Conservation (phyloP, 345 rosid species). For the Cochlearia excelsa region DNA sequence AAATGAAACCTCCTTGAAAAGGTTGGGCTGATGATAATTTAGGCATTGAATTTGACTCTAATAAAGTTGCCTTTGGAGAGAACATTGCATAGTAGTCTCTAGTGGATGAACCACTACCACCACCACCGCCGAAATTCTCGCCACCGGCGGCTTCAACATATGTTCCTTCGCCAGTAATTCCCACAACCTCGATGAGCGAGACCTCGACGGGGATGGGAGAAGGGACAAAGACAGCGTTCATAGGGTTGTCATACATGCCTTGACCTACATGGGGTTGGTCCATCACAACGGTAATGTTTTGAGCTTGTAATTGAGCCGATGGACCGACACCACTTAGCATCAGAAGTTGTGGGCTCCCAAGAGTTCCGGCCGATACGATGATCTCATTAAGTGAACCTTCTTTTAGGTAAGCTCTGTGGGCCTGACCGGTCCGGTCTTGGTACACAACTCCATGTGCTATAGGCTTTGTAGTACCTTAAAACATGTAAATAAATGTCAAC, state of each 20-base stretch:
- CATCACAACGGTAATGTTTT: conserved; percentile 46
- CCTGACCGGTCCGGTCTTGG: conserved; percentile 41
- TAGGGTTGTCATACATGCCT: conserved; percentile 73
- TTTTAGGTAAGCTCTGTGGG: conserved; percentile 47
- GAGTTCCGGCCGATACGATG: conserved; percentile 58
- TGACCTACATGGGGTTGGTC: conserved; percentile 66
- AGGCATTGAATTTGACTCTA: conserved; percentile 33
- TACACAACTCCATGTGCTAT: conserved; percentile 58
- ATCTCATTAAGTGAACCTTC: conserved; percentile 46
- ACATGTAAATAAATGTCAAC: conserved; percentile 3
- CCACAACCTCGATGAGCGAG: conserved; percentile 77
- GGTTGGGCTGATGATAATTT: conserved; percentile 37
- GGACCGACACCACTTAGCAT: conserved; percentile 84
- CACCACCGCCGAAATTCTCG: conserved; percentile 41
- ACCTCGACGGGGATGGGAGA: conserved; percentile 67
- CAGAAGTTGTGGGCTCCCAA: conserved; percentile 74
- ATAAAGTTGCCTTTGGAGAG: conserved; percentile 46
- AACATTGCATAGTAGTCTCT: conserved; percentile 49
- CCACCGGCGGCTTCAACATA: conserved; percentile 68
- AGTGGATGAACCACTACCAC: conserved; percentile 23
- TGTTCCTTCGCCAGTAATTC: conserved; percentile 56
- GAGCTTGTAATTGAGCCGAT: conserved; percentile 39
- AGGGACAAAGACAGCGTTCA: conserved; percentile 65
- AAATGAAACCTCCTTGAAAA: conserved; percentile 56
- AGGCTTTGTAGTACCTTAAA: conserved; percentile 36